Evolutionary conservation across 2,329 filamentous ascomycete species (phyloP).

Genomic region (Fusarium agapanthi): DNA sequence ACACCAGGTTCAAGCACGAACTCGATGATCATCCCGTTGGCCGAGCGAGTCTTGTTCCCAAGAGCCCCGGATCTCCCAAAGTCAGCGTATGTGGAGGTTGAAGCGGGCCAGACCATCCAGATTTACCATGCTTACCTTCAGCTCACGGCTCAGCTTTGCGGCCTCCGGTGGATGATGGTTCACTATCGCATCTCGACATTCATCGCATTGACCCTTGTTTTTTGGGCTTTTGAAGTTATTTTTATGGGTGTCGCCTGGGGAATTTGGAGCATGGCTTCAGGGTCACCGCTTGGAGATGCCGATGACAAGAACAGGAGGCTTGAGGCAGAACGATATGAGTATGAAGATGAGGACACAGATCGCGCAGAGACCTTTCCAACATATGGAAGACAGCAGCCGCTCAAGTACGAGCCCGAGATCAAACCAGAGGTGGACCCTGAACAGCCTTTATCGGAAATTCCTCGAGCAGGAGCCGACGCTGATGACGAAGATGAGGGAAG

Average conservation of each 20-base stretch:
- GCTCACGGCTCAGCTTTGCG: constrained; percentile 78
- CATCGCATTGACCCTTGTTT: constrained; percentile 71
- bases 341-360: constrained; percentile 50
- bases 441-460: constrained; percentile 46
- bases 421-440: constrained; percentile 48
- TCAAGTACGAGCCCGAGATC: constrained; percentile 52
- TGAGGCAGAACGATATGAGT: constrained; percentile 34
- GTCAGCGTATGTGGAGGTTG: constrained; percentile 68
- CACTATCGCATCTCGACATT: constrained; percentile 78
- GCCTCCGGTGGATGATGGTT: constrained; percentile 87
- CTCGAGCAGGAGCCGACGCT: constrained; percentile 51
- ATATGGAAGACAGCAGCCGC: constrained; percentile 51
- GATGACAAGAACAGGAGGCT: constrained; percentile 12
- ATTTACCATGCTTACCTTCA: constrained; percentile 76
- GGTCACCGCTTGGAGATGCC: constrained; percentile 8
- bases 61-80: constrained; percentile 52
- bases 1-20: constrained; percentile 71
- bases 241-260: constrained; percentile 74
- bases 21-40: constrained; percentile 72
- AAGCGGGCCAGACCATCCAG: constrained; percentile 75
- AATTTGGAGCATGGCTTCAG: constrained; percentile 54
- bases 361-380: constrained; percentile 56
- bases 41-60: constrained; percentile 75
- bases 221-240: constrained; percentile 80
- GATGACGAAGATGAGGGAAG: constrained; percentile 55